phyloP scores from a whole-genome alignment of 345 rosid genomes.

The Lepidium africanum region DNA sequence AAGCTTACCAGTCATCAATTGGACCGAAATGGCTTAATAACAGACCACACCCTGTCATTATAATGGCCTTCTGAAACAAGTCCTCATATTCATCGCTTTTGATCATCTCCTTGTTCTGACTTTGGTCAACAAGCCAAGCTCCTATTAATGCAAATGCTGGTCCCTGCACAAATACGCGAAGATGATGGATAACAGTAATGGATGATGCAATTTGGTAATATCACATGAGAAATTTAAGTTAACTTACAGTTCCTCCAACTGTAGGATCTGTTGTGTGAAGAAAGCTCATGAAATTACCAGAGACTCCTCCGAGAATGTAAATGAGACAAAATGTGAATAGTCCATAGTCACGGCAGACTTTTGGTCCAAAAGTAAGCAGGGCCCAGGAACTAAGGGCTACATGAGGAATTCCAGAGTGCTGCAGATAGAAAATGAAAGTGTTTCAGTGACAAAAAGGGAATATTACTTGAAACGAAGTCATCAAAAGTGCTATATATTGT shows the following conservation, averaged over 20 bases:
- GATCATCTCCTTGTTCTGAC: conserved; percentile 49
- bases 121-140: conserved; percentile 76
- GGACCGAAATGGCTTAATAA: conserved; percentile 73
- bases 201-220: not conserved
- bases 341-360: conserved; percentile 69
- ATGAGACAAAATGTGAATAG: conserved; percentile 65
- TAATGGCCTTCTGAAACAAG: conserved; percentile 65
- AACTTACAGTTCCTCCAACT: conserved; percentile 85
- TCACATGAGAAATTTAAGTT: not conserved
- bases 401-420: conserved; percentile 78
- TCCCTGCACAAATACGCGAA: conserved; percentile 38
- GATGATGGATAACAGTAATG: not conserved
- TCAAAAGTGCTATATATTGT: not conserved
- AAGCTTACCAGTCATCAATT: conserved; percentile 69
- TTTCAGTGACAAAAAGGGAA: not conserved
- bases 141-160: conserved; percentile 80
- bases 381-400: conserved; percentile 79
- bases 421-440: conserved; percentile 17
- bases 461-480: not conserved
- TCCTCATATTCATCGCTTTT: conserved; percentile 43
- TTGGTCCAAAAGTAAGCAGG: conserved; percentile 70
- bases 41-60: conserved; percentile 54
- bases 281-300: conserved; percentile 83
- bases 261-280: conserved; percentile 74
- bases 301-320: conserved; percentile 78